Percentiles rank a stretch among this genome's conserved stretches.
These are phyloP conservation scores for Porodaedalea pini DNA, from an alignment of 1,284 basidiomycete species.

Conservation along the genomic window DNA sequence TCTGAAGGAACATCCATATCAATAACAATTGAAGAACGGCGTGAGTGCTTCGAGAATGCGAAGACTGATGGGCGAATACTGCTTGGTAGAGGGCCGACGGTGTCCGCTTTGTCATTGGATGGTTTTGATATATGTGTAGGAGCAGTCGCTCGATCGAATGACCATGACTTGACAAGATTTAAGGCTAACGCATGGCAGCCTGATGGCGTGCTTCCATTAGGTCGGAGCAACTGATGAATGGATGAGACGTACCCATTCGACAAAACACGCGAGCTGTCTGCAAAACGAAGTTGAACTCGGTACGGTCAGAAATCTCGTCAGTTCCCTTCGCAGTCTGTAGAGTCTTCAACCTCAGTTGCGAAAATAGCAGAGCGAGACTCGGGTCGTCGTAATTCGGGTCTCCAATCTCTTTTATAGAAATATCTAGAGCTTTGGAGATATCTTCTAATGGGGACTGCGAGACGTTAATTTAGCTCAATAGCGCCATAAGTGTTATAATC, in stretches of 20 bases:
- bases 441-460: constrained; percentile 73
- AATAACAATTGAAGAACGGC: constrained; percentile 73
- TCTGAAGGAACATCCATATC: constrained; percentile 79
- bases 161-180: constrained; percentile 84
- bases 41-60: constrained; percentile 48
- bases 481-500: constrained; percentile 25
- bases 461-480: neutral
- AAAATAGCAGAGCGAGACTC: constrained; percentile 83
- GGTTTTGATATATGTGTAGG: constrained; percentile 32
- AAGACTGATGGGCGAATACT: constrained; percentile 49
- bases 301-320: constrained; percentile 80
- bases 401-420: constrained; percentile 62
- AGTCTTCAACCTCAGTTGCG: constrained; percentile 85
- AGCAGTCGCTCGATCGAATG: constrained; percentile 72
- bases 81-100: constrained; percentile 29
- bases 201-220: constrained; percentile 32
- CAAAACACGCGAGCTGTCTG: constrained; percentile 90
- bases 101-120: constrained; percentile 23
- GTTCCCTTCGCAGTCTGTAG: constrained; percentile 89
- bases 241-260: constrained; percentile 74
- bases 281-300: constrained; percentile 91
- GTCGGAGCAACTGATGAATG: constrained; percentile 1
- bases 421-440: constrained; percentile 54
- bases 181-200: constrained; percentile 92
- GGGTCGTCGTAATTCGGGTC: constrained; percentile 90